Conservation (phyloP, 2,329 filamentous ascomycete genomes). For the Podosphaera fusca region DNA sequence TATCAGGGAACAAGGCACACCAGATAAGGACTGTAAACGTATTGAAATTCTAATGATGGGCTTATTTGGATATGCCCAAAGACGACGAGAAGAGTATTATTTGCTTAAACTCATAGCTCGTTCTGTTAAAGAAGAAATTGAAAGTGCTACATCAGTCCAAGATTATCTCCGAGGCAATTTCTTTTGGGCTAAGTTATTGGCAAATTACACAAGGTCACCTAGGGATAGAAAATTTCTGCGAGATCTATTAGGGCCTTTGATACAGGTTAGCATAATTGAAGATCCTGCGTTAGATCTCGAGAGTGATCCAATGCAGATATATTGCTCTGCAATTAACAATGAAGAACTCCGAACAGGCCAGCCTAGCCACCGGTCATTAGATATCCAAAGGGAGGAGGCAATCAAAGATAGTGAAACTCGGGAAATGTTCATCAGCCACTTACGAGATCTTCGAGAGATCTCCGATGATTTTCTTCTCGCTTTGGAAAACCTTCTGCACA, state of each 20-base stretch:
- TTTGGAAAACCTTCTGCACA: constrained; percentile 61
- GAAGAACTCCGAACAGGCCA: constrained; percentile 83
- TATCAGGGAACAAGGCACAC: constrained; percentile 57
- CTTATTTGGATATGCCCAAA: constrained; percentile 90
- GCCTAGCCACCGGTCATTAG: constrained; percentile 56
- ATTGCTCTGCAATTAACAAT: constrained; percentile 85
- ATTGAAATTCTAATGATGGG: constrained; percentile 91
- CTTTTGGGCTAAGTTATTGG: constrained; percentile 75
- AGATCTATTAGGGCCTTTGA: constrained; percentile 61
- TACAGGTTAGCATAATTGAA: constrained; percentile 81
- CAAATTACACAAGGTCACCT: constrained; percentile 74
- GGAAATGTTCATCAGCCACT: constrained; percentile 76
- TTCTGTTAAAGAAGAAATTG: constrained; percentile 69
- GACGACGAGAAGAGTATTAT: constrained; percentile 90
- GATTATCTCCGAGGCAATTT: constrained; percentile 78
- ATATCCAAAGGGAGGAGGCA: constrained; percentile 78
- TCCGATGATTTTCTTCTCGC: constrained; percentile 71
- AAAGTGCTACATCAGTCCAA: constrained; percentile 46
- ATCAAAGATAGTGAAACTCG: constrained; percentile 88
- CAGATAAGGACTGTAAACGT: constrained; percentile 81
- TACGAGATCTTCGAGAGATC: constrained; percentile 84
- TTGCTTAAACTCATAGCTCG: constrained; percentile 68
- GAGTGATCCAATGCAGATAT: constrained; percentile 94
- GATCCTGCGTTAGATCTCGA: constrained; percentile 80
- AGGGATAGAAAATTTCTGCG: constrained; percentile 81